A percentile compares a stretch with the other conserved stretches of the same genome.
phyloP scores from a whole-genome alignment of 495 filamentous ascomycete genomes.

The Penicillium simplicissimum region DNA sequence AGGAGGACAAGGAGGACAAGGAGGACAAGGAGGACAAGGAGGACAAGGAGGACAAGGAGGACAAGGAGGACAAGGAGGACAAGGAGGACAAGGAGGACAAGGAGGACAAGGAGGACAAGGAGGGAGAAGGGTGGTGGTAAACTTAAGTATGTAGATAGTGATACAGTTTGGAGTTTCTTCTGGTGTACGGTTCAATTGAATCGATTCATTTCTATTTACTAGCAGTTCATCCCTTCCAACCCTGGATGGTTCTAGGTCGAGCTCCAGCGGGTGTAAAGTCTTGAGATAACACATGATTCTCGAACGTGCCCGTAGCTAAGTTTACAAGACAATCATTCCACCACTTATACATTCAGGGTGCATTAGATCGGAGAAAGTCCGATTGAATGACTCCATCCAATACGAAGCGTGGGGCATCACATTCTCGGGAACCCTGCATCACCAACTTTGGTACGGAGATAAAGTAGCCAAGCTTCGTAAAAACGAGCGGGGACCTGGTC shows the following conservation, averaged over 20 bases:
- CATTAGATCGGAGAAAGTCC: background rate
- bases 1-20: too few species aligned
- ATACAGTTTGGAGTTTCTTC: background rate
- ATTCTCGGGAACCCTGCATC: background rate
- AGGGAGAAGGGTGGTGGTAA: background rate
- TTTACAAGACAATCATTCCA: too few species aligned
- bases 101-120: background rate
- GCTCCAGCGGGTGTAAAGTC: background rate
- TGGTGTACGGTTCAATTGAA: background rate
- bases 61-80: too few species aligned
- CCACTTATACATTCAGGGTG: too few species aligned
- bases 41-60: background rate
- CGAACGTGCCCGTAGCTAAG: background rate
- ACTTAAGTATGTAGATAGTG: background rate
- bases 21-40: background rate
- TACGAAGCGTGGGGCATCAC: background rate
- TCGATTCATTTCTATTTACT: background rate
- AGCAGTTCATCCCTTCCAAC: background rate
- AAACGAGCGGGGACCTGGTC: conserved; percentile 1
- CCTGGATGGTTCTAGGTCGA: background rate
- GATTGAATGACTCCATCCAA: background rate
- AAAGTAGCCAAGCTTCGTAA: background rate
- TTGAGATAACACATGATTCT: background rate
- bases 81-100: background rate
- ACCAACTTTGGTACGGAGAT: background rate